phyloP scores from a whole-genome alignment of 768 basidiomycete species.

The Cystofilobasidium capitatum region DNA sequence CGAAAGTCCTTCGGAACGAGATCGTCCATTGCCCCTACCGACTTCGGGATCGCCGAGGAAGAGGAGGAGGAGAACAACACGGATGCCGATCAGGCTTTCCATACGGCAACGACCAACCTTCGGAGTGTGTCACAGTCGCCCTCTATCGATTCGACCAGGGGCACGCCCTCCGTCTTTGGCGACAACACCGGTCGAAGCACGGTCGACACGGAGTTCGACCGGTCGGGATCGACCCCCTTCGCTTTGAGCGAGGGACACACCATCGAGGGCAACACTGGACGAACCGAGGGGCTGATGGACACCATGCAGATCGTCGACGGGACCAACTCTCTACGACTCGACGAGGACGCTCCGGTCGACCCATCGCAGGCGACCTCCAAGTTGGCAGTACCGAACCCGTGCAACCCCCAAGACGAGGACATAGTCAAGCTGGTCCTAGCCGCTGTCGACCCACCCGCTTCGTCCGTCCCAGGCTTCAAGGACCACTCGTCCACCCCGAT shows the following conservation, averaged over 20 bases:
- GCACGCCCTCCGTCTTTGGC: background rate
- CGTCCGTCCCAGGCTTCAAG: conserved; percentile 33
- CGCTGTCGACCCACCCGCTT: conserved; percentile 43
- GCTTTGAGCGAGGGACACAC: conserved; percentile 38
- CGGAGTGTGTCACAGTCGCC: background rate
- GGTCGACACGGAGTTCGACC: conserved; percentile 22
- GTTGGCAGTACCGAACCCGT: conserved; percentile 59
- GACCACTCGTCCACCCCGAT: conserved; percentile 39
- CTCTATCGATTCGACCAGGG: background rate
- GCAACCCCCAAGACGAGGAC: conserved; percentile 48
- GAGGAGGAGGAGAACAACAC: conserved; percentile 37
- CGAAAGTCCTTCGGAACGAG: conserved; percentile 34
- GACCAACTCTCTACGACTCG: conserved; percentile 4
- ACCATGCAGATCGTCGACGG: conserved; percentile 29
- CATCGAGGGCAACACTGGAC: conserved; percentile 35
- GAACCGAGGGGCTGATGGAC: conserved; percentile 28
- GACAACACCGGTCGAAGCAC: background rate
- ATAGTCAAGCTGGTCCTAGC: conserved; percentile 12
- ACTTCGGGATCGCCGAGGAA: conserved; percentile 20
- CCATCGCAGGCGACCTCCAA: background rate
- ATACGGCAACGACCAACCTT: background rate
- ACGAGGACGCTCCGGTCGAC: background rate
- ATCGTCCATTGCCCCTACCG: conserved; percentile 17
- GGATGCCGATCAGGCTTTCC: conserved; percentile 13
- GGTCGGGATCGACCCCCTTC: conserved; percentile 30